phyloP scores from a whole-genome alignment of 768 basidiomycete species.

The Collybia sordida region DNA sequence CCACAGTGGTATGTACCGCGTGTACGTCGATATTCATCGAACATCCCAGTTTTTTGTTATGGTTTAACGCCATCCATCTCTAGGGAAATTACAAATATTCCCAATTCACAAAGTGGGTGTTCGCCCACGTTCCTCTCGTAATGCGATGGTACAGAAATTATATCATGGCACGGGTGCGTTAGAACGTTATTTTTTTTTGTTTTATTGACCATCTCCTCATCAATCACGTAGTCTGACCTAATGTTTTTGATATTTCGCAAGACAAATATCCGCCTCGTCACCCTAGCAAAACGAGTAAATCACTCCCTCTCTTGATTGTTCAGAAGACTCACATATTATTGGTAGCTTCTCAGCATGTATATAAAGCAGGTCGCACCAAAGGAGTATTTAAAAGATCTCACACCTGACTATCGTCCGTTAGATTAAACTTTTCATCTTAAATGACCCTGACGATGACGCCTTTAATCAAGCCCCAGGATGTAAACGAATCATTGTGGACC shows the following conservation, averaged over 20 bases:
- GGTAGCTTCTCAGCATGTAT: constrained; percentile 41
- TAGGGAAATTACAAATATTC: constrained; percentile 43
- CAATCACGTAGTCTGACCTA: constrained; percentile 33
- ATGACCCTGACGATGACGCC: background rate
- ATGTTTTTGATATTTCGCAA: constrained; percentile 39
- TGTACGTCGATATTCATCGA: constrained; percentile 30
- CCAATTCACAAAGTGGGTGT: constrained; percentile 48
- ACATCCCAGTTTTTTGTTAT: background rate
- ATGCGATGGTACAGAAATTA: constrained; percentile 47
- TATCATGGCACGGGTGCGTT: constrained; percentile 46
- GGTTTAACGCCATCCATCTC: too few species aligned
- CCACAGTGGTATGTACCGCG: constrained; percentile 58
- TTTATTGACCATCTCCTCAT: background rate
- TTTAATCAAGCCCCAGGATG: constrained; percentile 50
- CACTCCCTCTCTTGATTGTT: background rate
- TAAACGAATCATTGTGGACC: constrained; percentile 63
- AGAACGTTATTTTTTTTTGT: background rate
- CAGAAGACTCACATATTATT: background rate
- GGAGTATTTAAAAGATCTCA: constrained; percentile 43
- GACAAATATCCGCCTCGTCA: constrained; percentile 30
- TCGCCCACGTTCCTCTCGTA: constrained; percentile 49
- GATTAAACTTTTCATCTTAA: background rate
- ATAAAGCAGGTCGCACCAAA: constrained; percentile 49
- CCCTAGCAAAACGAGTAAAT: constrained; percentile 31
- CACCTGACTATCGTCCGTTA: constrained; percentile 51